Evolutionary conservation across 768 basidiomycete species (phyloP), one percentile per base, ranked within the genome.

Genomic region (Leucosporidium scottii): DNA sequence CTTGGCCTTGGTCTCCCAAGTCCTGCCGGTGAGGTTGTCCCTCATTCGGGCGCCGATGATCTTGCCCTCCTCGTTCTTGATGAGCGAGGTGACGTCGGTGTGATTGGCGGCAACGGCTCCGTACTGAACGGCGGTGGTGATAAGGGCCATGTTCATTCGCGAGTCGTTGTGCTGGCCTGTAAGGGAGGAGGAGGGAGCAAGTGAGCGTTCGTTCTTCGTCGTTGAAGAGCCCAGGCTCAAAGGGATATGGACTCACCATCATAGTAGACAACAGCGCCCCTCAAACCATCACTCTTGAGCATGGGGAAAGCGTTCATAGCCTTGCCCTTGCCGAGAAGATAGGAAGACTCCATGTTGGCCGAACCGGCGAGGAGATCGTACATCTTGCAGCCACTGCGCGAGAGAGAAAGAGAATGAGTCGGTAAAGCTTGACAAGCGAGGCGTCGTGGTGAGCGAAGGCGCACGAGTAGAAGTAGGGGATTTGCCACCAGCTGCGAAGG

Each of bases 161-260:
- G 94, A 88, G 75, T 99, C 96, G 75, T 99, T 99, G 79, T 99
- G 94, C 80, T 97, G 94, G 63, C 93, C 91, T 93, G 36, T 30
- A 20, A 18, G 5, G 17, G 49, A 18, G 49, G 20, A 23, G 21
- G 51, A 5, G 20, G 4, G 9, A 23, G n/a, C 13, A 17, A 27
- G 34, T 34, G 5, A 49, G n/a, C 17, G 50, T 6, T 21, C 47
- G 58, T 7, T 36, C n/a, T 47, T 27, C 36, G 60, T 20, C 30
- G 53, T n/a, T n/a, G n/a, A n/a, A n/a, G n/a, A n/a, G n/a, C n/a
- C n/a, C n/a, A n/a, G n/a, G n/a, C n/a, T n/a, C n/a, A n/a, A n/a
- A n/a, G n/a, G n/a, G 18, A 23, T 36, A 39, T 57, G 31, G 34
- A 65, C 49, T 66, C 74, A 89, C 93, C 93, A 75, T 99, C 94